Percentiles rank a stretch among this genome's conserved stretches.
Evolutionary conservation across 2,329 filamentous ascomycete genomes (phyloP).

Genomic region (Ophiostoma quercus): DNA sequence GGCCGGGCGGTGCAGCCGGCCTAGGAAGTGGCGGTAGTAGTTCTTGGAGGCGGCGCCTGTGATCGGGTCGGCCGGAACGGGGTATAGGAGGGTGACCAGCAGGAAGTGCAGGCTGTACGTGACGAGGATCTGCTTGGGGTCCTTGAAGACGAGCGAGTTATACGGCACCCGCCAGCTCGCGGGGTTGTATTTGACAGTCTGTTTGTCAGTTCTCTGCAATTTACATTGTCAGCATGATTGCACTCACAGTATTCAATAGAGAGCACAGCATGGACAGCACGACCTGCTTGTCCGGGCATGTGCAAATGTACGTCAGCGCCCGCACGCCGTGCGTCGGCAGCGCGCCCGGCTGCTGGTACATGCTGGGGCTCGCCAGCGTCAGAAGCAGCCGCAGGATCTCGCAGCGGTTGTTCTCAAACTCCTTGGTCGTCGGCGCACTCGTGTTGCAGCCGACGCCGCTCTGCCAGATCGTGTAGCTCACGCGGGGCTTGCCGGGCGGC

Average conservation of each 20-base stretch:
- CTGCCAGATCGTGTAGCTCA: constrained; percentile 95
- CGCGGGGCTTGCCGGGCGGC: constrained; percentile 64
- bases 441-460: constrained; percentile 95
- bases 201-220: constrained; percentile 14
- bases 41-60: constrained; percentile 65
- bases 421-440: constrained; percentile 78
- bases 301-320: constrained; percentile 82
- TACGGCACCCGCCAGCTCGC: constrained; percentile 91
- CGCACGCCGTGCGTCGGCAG: constrained; percentile 78
- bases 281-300: constrained; percentile 82
- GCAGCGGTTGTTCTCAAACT: constrained; percentile 86
- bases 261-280: constrained; percentile 89
- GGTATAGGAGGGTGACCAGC: constrained; percentile 78
- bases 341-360: constrained; percentile 79
- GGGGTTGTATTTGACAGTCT: constrained; percentile 94
- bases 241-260: constrained; percentile 77
- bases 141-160: constrained; percentile 85
- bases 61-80: constrained; percentile 54
- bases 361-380: constrained; percentile 80
- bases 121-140: constrained; percentile 82
- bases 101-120: constrained; percentile 89
- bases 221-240: no score
- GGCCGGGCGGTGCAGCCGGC: constrained; percentile 82
- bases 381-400: constrained; percentile 84
- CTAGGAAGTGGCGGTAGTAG: constrained; percentile 86